Conservation (phyloP, 2,329 filamentous ascomycete species). For the Colletotrichum tamarilloi region DNA sequence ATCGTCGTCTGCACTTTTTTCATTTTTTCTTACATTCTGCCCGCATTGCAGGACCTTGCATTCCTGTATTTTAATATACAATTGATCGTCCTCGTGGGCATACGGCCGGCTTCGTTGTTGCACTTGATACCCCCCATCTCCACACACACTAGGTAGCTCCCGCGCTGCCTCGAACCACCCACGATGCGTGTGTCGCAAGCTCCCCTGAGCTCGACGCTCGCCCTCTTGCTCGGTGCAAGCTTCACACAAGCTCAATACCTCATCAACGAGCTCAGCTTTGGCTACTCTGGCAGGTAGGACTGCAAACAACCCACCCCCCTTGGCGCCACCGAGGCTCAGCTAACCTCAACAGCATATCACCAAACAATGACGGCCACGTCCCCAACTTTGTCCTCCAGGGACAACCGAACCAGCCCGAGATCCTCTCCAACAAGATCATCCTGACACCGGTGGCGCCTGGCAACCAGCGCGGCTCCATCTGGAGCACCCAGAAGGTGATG, state of each 20-base stretch:
- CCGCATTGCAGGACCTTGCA: constrained; percentile 27
- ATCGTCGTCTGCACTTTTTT: constrained; percentile 25
- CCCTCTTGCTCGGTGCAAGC: constrained; percentile 56
- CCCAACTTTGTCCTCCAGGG: constrained; percentile 67
- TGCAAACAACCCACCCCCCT: neutral
- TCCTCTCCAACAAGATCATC: constrained; percentile 90
- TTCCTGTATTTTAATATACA: constrained; percentile 28
- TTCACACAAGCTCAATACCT: constrained; percentile 72
- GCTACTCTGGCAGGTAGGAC: constrained; percentile 71
- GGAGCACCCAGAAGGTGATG: constrained; percentile 74
- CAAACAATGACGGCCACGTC: constrained; percentile 45
- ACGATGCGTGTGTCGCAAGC: constrained; percentile 54
- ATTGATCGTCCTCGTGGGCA: constrained; percentile 30
- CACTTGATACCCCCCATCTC: constrained; percentile 24
- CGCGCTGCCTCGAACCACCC: constrained; percentile 34
- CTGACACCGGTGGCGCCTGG: constrained; percentile 90
- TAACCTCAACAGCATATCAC: constrained; percentile 33
- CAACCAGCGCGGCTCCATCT: constrained; percentile 84
- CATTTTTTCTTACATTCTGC: constrained; percentile 15
- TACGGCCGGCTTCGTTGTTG: constrained; percentile 31
- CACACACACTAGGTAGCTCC: constrained; percentile 7
- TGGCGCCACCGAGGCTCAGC: neutral
- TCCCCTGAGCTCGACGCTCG: constrained; percentile 46
- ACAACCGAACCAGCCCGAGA: constrained; percentile 67
- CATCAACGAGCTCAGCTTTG: constrained; percentile 82